phyloP scores from a whole-genome alignment of 768 basidiomycete genomes.

The Phylloporus scabripes region DNA sequence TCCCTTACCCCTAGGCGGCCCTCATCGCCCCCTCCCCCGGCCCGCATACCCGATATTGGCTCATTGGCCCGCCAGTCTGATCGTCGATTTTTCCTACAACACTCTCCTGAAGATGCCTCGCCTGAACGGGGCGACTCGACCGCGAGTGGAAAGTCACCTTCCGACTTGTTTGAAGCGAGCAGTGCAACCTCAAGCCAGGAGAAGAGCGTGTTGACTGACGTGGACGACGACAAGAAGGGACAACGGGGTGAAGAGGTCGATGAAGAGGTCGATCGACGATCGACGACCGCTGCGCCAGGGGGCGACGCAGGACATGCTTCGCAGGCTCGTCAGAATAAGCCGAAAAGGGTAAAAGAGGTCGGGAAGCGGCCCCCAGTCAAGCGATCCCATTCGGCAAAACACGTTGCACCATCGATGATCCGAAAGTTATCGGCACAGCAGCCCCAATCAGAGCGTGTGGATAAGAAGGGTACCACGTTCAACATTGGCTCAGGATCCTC shows the following conservation, averaged over 20 bases:
- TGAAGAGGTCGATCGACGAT: slow-evolving; percentile 21
- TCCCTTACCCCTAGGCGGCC: slow-evolving; percentile 3
- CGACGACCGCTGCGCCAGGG: slow-evolving; percentile 11
- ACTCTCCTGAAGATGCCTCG: slow-evolving; percentile 37
- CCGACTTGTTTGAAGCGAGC: slow-evolving; percentile 31
- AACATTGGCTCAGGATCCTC: slow-evolving; percentile 60
- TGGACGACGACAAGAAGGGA: slow-evolving; percentile 13
- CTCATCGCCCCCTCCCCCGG: slow-evolving; percentile 2
- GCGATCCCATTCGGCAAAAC: slow-evolving; percentile 28
- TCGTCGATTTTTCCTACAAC: slow-evolving; percentile 41
- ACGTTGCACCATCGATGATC: slow-evolving; percentile 25
- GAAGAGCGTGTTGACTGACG: slow-evolving; percentile 20
- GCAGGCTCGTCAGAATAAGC: slow-evolving; percentile 19
- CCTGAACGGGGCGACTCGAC: slow-evolving; percentile 32
- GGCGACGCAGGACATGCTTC: slow-evolving; percentile 5
- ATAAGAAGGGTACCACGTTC: slow-evolving; percentile 37
- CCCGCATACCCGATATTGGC: slow-evolving; percentile 17
- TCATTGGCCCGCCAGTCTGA: slow-evolving; percentile 34
- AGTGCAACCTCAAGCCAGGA: slow-evolving; percentile 33
- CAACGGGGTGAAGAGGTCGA: slow-evolving; percentile 14
- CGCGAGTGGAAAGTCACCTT: slow-evolving; percentile 30
- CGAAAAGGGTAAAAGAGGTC: slow-evolving; percentile 32
- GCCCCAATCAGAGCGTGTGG: slow-evolving; percentile 11
- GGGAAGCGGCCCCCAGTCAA: slow-evolving; percentile 24
- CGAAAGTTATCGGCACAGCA: slow-evolving; percentile 22